Evolutionary conservation across 495 filamentous ascomycete species (phyloP), one percentile per base, ranked within the genome.

Genomic region (Astrocystis sublimbata): DNA sequence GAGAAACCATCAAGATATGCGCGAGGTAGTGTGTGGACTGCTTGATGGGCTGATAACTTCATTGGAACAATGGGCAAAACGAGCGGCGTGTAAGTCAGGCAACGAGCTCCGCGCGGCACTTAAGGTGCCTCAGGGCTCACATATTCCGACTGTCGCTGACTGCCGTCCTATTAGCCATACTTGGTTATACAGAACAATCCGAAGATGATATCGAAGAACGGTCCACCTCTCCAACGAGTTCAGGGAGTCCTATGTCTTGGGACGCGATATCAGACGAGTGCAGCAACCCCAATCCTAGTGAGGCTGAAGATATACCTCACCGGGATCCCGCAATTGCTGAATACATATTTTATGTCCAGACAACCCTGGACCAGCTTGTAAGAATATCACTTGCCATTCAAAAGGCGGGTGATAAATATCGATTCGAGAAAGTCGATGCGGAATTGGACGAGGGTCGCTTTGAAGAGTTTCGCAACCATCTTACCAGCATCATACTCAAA

Each of bases 321-420:
- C 24, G 17, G 15, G 47, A 50, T 33, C 47, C 47, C 17, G 26
- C 33, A 6, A 50, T 50, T 24, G 13, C 49, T 26, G 59, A 62
- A 46, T 47, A 19, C 17, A 41, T 54, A 35, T 56, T 45, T 35
- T 54, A 55, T 24, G 33, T 62, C 31, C 56, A 43, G 57, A 57
- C 50, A 6, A 62, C 43, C 50, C 59, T 62, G 17, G 59, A 47
- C 28, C 47, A 62, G 23, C 59, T 62, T 35, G 50, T 50, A n/a
- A 42, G 33, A 6, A 35, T 62, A 28, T 53, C 59, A 23, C 51
- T 53, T 42, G 49, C 47, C 19, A 62, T 62, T 24, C 49, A 50
- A 55, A 50, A 43, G 45, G 40, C 59, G 40, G 59, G 59, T 30
- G 31, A 50, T 46, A 62, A 56, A 30, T 55, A 56, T 42, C 59